Percentiles rank a stretch among this genome's conserved stretches.
These are phyloP conservation scores for Vitis hybrid DNA, from an alignment of 177 flowering plant species.

Conservation along the genomic window DNA sequence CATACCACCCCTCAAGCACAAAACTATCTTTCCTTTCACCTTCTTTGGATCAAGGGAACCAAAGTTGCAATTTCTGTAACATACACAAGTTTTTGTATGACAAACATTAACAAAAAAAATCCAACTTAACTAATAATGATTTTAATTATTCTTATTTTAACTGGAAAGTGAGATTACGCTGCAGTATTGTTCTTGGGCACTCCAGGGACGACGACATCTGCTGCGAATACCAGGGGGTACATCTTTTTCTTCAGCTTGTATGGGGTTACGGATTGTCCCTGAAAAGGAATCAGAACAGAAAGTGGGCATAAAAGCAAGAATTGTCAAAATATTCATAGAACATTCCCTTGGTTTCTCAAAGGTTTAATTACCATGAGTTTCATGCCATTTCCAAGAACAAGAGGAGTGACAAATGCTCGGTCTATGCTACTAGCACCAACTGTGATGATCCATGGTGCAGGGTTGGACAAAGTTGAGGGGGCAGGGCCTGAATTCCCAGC, in stretches of 20 bases:
- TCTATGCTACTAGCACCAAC: slow-evolving; percentile 89
- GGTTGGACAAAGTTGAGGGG: slow-evolving; percentile 54
- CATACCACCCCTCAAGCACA: slow-evolving; percentile 69
- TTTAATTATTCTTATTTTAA: neutral
- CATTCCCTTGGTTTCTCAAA: neutral
- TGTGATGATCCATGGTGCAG: slow-evolving; percentile 88
- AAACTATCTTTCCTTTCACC: slow-evolving; percentile 72
- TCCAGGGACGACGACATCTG: slow-evolving; percentile 34
- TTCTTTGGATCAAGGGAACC: slow-evolving; percentile 53
- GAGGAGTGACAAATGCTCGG: slow-evolving; percentile 49
- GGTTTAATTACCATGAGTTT: slow-evolving; percentile 40
- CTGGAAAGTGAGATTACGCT: slow-evolving; percentile 28
- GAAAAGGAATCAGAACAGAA: neutral
- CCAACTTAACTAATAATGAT: too few relatives aligned
- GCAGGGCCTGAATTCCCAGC: slow-evolving; percentile 84
- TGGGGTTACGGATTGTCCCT: slow-evolving; percentile 72
- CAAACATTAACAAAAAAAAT: too few relatives aligned
- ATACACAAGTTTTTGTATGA: too few relatives aligned
- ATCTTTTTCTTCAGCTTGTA: slow-evolving; percentile 35
- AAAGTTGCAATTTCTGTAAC: slow-evolving; percentile 72
- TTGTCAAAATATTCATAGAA: too few relatives aligned
- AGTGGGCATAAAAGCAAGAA: neutral
- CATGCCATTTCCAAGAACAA: slow-evolving; percentile 65
- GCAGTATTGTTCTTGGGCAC: slow-evolving; percentile 31
- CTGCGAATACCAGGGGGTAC: slow-evolving; percentile 72